Conservation (phyloP, 2,329 filamentous ascomycete genomes). For the Cercospora sp. region DNA sequence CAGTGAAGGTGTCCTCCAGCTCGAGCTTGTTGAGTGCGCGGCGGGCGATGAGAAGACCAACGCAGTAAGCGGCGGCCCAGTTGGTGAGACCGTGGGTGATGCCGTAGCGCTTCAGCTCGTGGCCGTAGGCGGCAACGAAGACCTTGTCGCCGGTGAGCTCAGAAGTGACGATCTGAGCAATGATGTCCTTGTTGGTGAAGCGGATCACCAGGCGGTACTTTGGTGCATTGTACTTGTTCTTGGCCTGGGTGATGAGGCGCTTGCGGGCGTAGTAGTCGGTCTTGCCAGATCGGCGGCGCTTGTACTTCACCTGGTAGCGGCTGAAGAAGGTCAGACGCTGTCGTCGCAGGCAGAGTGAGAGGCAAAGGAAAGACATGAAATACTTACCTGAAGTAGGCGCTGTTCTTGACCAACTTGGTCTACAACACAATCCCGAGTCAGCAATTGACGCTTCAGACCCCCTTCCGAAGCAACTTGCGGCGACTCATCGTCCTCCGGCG, state of each 20-base stretch:
- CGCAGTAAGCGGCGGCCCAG: slow-evolving; percentile 97
- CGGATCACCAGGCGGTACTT: slow-evolving; percentile 99
- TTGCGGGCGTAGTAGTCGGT: slow-evolving; percentile 99
- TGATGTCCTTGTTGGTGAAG: slow-evolving; percentile 82
- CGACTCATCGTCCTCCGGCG: slow-evolving; percentile 58
- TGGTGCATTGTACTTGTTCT: slow-evolving; percentile 99
- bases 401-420: slow-evolving; percentile 26
- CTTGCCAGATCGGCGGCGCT: slow-evolving; percentile 92
- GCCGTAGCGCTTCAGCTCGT: slow-evolving; percentile 97
- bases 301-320: slow-evolving; percentile 99
- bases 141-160: slow-evolving; percentile 99
- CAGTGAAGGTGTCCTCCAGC: slow-evolving; percentile 86
- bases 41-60: slow-evolving; percentile 94
- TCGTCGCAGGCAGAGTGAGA: slow-evolving; percentile 96
- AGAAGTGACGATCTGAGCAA: slow-evolving; percentile 93
- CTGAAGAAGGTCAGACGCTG: slow-evolving; percentile 83
- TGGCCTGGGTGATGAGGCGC: slow-evolving; percentile 99
- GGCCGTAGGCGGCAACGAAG: slow-evolving; percentile 85
- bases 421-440: slow-evolving; percentile 72
- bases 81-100: slow-evolving; percentile 99
- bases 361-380: slow-evolving; percentile 15
- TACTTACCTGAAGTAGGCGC: slow-evolving; percentile 11
- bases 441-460: slow-evolving; percentile 99
- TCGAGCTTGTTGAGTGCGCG: slow-evolving; percentile 96
- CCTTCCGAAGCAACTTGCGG: slow-evolving; percentile 98